Evolutionary conservation across 2,329 filamentous ascomycete species (phyloP).

Genomic region (Epichloe bromicola): DNA sequence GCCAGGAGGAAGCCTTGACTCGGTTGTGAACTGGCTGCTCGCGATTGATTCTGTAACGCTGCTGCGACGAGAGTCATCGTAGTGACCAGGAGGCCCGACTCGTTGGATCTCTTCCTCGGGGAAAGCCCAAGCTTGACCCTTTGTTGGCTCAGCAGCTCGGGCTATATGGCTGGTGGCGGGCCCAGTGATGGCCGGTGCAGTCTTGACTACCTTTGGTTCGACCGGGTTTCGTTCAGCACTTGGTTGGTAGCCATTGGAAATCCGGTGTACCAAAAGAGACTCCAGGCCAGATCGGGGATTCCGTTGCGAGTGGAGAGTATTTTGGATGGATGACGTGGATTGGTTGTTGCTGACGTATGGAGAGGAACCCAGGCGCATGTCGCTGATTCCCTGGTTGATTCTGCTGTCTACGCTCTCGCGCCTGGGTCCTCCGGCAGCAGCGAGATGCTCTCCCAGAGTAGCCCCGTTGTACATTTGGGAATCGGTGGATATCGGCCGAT

Average conservation of each 20-base stretch:
- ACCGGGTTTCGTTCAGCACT: conserved; percentile 41
- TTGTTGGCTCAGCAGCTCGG: conserved; percentile 64
- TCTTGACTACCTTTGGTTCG: conserved; percentile 43
- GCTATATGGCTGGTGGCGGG: conserved; percentile 52
- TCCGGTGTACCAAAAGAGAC: conserved; percentile 40
- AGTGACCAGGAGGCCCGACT: conserved; percentile 28
- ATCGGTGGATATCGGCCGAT: conserved; percentile 26
- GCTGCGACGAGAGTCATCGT: conserved; percentile 56
- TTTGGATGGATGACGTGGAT: conserved; percentile 63
- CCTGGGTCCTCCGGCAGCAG: conserved; percentile 32
- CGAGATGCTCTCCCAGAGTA: conserved; percentile 22
- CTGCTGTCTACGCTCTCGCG: conserved; percentile 72
- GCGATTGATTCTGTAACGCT: conserved; percentile 67
- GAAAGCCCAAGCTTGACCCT: conserved; percentile 75
- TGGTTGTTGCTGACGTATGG: conserved; percentile 68
- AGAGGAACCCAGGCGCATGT: conserved; percentile 52
- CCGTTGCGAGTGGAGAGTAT: conserved; percentile 53
- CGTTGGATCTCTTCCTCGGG: conserved; percentile 56
- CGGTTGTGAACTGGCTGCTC: conserved; percentile 66
- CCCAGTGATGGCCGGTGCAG: conserved; percentile 65
- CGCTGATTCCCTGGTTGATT: conserved; percentile 58
- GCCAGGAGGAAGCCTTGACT: conserved; percentile 57
- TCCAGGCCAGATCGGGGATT: conserved; percentile 43
- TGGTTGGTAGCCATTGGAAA: conserved; percentile 53
- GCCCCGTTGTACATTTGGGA: conserved; percentile 16